Evolutionary conservation across 164 flowering plant genomes (phyloP), one percentile per base, ranked within the genome.

Genomic region (Brasenia schreberi): DNA sequence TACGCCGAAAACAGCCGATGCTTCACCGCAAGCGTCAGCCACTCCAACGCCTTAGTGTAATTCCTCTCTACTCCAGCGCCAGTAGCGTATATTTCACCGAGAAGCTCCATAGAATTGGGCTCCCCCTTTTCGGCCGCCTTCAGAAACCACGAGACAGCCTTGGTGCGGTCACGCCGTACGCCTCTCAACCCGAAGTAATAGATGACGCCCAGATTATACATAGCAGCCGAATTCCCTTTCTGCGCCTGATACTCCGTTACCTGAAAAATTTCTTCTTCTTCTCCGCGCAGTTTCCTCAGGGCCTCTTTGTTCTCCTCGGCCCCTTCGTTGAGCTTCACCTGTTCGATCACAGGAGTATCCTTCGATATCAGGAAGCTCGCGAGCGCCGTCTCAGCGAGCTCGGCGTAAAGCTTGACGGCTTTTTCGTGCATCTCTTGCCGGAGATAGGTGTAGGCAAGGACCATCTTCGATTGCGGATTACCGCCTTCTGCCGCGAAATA

Each of bases 241-340:
- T 81, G 87, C 0, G 97, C 99, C 73, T 95, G 97, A 70, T 85
- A 92, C 56, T 95, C 97, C 66, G 88, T 81, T 23, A 95, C 88
- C 80, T 92, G 99, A 69, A 95, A 95, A 70, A 87, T 97, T 68
- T 95, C 99, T 68, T 90, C 97, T 18, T 95, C 98, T 66, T 92
- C 99, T n/a, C 99, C 99, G 43, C 90, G 76, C 3, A 86, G 88
- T 71, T 91, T 94, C 81, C 94, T 80, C 68, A 92, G 71, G 0
- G 87, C 97, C 27, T 83, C 92, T 77, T 90, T 92, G 43, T 92
- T 92, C 82, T 95, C 98, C 79, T 92, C 99, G 1, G 89, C 85
- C 12, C 99, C 99, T 65, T 66, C 84, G 73, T 91, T 96, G 45
- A 95, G 82, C 77, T 97, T 83, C 19, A 92, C 74, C 4, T 89